Conservation (phyloP, 2,329 filamentous ascomycete genomes). For the Diaporthe longicolla region DNA sequence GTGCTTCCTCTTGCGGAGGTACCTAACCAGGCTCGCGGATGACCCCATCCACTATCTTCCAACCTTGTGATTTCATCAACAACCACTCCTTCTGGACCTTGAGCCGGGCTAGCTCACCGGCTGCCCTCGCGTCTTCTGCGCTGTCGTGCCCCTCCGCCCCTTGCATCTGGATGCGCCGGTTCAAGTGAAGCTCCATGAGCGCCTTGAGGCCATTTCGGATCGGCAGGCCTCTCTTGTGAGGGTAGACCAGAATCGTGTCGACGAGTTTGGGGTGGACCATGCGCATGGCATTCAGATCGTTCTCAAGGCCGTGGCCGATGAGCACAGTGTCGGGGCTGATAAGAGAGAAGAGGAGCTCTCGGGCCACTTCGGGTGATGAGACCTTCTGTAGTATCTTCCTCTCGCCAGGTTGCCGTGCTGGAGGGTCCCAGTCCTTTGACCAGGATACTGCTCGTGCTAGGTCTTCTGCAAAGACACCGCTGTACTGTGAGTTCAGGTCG, state of each 20-base stretch:
- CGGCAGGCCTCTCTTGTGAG: conserved; percentile 83
- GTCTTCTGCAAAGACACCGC: conserved; percentile 85
- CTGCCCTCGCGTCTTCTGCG: conserved; percentile 89
- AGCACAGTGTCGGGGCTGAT: conserved; percentile 84
- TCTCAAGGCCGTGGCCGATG: conserved; percentile 94
- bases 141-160: conserved; percentile 84
- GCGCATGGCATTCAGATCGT: conserved; percentile 89
- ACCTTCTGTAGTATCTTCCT: conserved; percentile 76
- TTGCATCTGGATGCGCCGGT: conserved; percentile 83
- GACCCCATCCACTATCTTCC: conserved; percentile 69
- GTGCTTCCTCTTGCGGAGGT: conserved; percentile 4
- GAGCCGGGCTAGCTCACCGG: conserved; percentile 85
- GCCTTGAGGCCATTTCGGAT: conserved; percentile 82
- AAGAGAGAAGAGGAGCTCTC: conserved; percentile 81
- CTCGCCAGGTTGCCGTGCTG: conserved; percentile 46
- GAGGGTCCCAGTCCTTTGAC: conserved; percentile 49
- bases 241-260: conserved; percentile 88
- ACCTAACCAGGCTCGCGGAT: conserved; percentile 34
- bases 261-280: conserved; percentile 88
- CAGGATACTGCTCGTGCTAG: conserved; percentile 77
- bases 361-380: conserved; percentile 79
- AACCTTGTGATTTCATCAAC: conserved; percentile 75
- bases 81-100: conserved; percentile 81
- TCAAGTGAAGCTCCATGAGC: conserved; percentile 78
- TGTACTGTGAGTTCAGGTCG: conserved; percentile 93